phyloP scores from a whole-genome alignment of 2,329 filamentous ascomycete species.

The Sporothrix euskadiensis region DNA sequence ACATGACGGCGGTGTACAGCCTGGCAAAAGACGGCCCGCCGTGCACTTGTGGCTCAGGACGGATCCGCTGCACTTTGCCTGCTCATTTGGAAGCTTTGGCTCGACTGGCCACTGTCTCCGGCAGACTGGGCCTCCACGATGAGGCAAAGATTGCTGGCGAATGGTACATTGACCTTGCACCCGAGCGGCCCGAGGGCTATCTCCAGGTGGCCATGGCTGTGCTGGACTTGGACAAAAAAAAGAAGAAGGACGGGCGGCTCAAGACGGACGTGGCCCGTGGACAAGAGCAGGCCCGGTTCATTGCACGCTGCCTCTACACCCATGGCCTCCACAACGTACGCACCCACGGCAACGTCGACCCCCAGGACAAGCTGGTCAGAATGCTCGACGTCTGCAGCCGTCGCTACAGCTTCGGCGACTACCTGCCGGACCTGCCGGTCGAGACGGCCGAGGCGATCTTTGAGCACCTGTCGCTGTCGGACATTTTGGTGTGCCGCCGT shows the following conservation, averaged over 20 bases:
- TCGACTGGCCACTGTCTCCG: slow-evolving; percentile 4
- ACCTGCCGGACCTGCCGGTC: slow-evolving; percentile 27
- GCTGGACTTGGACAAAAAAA: not conserved
- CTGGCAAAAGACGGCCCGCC: slow-evolving; percentile 5
- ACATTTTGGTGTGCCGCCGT: slow-evolving; percentile 23
- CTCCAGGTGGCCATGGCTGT: slow-evolving; percentile 30
- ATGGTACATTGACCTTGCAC: slow-evolving; percentile 29
- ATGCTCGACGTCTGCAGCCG: slow-evolving; percentile 23
- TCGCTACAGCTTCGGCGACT: slow-evolving; percentile 28
- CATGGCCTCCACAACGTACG: slow-evolving; percentile 31
- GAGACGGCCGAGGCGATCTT: slow-evolving; percentile 30
- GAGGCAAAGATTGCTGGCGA: slow-evolving; percentile 22
- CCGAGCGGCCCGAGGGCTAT: slow-evolving; percentile 28
- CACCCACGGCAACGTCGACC: slow-evolving; percentile 18
- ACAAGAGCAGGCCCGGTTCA: slow-evolving; percentile 11
- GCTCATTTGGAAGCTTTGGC: slow-evolving; percentile 28
- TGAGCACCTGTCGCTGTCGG: slow-evolving; percentile 19
- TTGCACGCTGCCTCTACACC: slow-evolving; percentile 30
- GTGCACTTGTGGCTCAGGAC: slow-evolving; percentile 31
- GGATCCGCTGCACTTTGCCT: slow-evolving; percentile 21
- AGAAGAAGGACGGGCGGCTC: not conserved
- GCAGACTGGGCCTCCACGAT: not conserved
- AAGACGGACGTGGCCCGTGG: not conserved
- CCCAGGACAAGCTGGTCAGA: slow-evolving; percentile 6
- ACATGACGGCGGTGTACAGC: slow-evolving; percentile 27